These are phyloP conservation scores for Metarhizium robertsii DNA, from an alignment of 2,329 filamentous ascomycete species.

Conservation along the genomic window DNA sequence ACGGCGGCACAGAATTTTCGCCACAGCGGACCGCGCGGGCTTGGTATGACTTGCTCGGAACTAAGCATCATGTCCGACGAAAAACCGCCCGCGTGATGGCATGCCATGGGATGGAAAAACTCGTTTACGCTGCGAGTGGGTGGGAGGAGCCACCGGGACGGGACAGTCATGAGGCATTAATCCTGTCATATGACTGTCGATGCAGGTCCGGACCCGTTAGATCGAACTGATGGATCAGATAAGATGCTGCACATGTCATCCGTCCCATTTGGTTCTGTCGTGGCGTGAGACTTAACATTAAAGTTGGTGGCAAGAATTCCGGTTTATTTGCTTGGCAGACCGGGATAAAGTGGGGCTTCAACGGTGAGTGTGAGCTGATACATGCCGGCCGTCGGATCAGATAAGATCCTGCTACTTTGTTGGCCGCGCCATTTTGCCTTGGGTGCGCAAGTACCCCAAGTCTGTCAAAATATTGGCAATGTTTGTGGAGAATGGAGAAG, in stretches of 20 bases:
- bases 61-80: neutral
- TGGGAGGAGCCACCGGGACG: neutral
- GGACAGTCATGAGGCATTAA: neutral
- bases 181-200: neutral
- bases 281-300: neutral
- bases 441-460: neutral
- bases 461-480: neutral
- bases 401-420: slow-evolving; percentile 2
- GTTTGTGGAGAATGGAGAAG: neutral
- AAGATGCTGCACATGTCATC: neutral
- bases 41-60: too few species aligned
- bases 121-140: neutral
- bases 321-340: neutral
- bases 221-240: neutral
- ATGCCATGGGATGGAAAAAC: too few species aligned
- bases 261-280: neutral
- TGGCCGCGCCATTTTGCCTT: neutral
- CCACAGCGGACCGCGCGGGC: too few species aligned
- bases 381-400: neutral
- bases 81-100: neutral
- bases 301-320: neutral
- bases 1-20: too few species aligned
- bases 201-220: neutral
- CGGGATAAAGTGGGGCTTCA: neutral
- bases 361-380: neutral